These are phyloP conservation scores for Pestalotiopsis sp. DNA, from an alignment of 2,329 filamentous ascomycete genomes.

Conservation along the genomic window DNA sequence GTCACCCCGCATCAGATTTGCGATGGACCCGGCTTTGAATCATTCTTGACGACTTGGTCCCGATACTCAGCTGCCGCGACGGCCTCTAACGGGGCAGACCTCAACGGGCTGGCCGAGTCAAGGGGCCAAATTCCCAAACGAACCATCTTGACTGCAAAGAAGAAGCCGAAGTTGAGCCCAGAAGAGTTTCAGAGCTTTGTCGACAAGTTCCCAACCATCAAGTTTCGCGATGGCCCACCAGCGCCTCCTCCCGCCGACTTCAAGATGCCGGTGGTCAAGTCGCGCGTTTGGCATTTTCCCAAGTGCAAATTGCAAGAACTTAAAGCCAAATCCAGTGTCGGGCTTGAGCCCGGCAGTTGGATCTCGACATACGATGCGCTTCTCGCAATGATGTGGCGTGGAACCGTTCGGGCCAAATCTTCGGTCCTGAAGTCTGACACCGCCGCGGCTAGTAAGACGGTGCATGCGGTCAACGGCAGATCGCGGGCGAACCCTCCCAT, in stretches of 20 bases:
- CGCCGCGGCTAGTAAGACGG: slow-evolving; percentile 1
- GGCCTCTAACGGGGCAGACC: background rate
- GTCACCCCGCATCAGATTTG: slow-evolving; percentile 9
- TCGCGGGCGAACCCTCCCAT: background rate
- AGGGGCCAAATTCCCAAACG: background rate
- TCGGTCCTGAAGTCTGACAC: background rate
- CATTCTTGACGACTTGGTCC: slow-evolving; percentile 2
- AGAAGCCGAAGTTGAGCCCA: background rate
- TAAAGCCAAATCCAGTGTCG: background rate
- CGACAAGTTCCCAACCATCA: slow-evolving; percentile 6
- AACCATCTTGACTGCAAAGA: background rate
- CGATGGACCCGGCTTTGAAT: slow-evolving; percentile 2
- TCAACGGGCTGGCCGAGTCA: background rate
- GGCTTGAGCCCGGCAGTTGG: slow-evolving; percentile 1
- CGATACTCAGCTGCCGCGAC: background rate
- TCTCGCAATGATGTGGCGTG: slow-evolving; percentile 9
- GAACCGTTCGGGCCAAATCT: slow-evolving; percentile 4
- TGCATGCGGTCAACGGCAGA: slow-evolving; percentile 6
- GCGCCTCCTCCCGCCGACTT: slow-evolving; percentile 7
- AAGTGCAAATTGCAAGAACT: slow-evolving; percentile 6
- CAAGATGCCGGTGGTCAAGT: slow-evolving; percentile 10
- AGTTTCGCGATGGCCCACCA: slow-evolving; percentile 7
- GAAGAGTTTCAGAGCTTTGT: background rate
- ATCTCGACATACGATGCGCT: slow-evolving; percentile 10
- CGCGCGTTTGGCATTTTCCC: slow-evolving; percentile 9